Base-by-base conservation (phyloP, 148 eudicot species). In the Dianthus caryophyllus region DNA sequence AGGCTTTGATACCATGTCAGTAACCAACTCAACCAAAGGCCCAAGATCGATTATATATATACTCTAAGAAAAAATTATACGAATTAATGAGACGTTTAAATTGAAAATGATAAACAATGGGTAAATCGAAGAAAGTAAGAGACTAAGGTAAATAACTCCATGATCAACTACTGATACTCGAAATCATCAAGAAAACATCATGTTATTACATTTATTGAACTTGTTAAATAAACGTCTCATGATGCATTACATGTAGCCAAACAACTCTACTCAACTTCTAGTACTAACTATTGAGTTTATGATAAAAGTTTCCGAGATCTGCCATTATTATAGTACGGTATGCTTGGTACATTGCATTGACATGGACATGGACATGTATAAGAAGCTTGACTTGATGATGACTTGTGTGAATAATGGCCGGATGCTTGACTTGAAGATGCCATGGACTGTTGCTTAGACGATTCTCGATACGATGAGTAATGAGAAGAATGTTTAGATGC, bases 321-420 rank as follows among this genome's bases (percentile, higher is more conserved):
- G 10, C 53, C 31, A 16, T 16, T 15, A 2, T 6, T 33, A 33
- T 33, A 16, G 4, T 44, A 26, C 0, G 36, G 18, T 8, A 43
- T 63, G 31, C 18, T 15, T 15, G 52, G 51, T 46, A 43, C 52
- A 43, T 63, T 43, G 38, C 66, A 63, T 15, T 63, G 51, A 36
- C 66, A 63, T 24, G 66, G 66, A 9, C 66, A 63, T 16, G 66
- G 51, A 17, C 66, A 63, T 24, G 31, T 44, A 49, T 63, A 63
- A 0, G 66, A 43, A 62, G 51, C 20, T 62, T 43, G 66, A 12
- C 49, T 39, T 39, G 65, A 38, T 31, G 47, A 29, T 9, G 49
- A 61, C 2, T 41, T 24, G 0, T 62, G 66, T 5, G 49, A 39
- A 62, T 13, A 43, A 24, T 62, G 50, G 2, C 50, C 26, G 0